Conservation (phyloP, 129 eudicot genomes). For the Dittrichia graveolens region DNA sequence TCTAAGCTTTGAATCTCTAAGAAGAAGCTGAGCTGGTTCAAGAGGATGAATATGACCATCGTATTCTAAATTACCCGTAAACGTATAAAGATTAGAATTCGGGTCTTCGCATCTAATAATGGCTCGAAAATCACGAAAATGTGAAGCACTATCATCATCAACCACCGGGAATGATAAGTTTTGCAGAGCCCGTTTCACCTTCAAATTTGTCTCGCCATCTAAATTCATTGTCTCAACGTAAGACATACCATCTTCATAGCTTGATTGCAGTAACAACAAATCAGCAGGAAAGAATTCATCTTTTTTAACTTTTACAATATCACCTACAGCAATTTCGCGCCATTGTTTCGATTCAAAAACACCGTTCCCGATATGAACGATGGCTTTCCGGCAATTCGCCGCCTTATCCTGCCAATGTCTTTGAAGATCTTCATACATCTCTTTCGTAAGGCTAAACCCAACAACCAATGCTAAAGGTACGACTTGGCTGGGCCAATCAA, state of each 20-base stretch:
- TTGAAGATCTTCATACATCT: conserved; percentile 62
- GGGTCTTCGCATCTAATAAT: conserved; percentile 58
- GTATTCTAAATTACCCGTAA: conserved; percentile 66
- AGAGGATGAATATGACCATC: conserved; percentile 36
- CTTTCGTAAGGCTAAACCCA: conserved; percentile 67
- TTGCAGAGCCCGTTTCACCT: conserved; percentile 61
- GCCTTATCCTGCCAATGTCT: conserved; percentile 58
- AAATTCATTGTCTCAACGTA: conserved; percentile 86
- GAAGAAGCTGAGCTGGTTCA: conserved; percentile 57
- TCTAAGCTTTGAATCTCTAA: conserved; percentile 75
- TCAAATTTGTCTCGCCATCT: conserved; percentile 82
- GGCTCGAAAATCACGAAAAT: conserved; percentile 47
- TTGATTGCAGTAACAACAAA: conserved; percentile 61
- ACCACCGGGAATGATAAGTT: conserved; percentile 35
- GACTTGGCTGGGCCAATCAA: conserved; percentile 54
- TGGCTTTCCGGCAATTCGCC: conserved; percentile 46
- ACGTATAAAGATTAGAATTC: conserved; percentile 68
- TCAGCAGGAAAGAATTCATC: conserved; percentile 75
- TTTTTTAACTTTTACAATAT: conserved; percentile 57
- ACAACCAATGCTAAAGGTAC: conserved; percentile 72
- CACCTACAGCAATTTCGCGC: conserved; percentile 62
- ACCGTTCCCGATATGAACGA: conserved; percentile 51
- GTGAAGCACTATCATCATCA: conserved; percentile 31
- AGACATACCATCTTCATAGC: conserved; percentile 79
- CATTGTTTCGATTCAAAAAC: conserved; percentile 49